Evolutionary conservation across 768 basidiomycete species (phyloP).

Genomic region (Boletus rubescentipes): DNA sequence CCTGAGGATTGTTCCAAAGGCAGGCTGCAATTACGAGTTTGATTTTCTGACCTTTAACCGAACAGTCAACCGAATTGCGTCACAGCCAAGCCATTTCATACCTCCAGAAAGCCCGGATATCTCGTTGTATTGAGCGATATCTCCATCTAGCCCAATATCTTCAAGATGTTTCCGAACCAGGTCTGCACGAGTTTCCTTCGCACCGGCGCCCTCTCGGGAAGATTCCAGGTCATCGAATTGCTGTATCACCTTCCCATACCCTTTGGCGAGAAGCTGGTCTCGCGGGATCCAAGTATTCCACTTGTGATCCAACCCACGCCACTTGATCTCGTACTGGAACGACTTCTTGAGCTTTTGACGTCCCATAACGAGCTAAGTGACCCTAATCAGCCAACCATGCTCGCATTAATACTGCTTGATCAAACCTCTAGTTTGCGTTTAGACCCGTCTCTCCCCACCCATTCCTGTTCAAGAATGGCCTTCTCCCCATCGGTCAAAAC

Average conservation of each 20-base stretch:
- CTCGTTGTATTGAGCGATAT: constrained; percentile 98
- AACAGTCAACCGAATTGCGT: constrained; percentile 12
- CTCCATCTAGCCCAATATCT: constrained; percentile 94
- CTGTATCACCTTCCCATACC: constrained; percentile 85
- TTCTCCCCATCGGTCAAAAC: constrained; percentile 88
- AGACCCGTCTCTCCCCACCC: constrained; percentile 88
- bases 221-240: constrained; percentile 97
- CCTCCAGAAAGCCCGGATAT: constrained; percentile 93
- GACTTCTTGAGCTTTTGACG: constrained; percentile 97
- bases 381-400: constrained; percentile 15
- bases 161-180: constrained; percentile 90
- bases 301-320: constrained; percentile 79
- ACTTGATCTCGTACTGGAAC: constrained; percentile 91
- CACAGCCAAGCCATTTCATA: constrained; percentile 31
- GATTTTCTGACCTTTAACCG: constrained; percentile 83
- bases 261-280: constrained; percentile 81
- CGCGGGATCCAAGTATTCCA: constrained; percentile 92
- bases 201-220: constrained; percentile 91
- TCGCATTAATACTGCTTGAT: constrained; percentile 14
- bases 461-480: constrained; percentile 74
- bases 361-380: constrained; percentile 74
- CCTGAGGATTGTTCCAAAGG: constrained; percentile 94
- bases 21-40: constrained; percentile 94
- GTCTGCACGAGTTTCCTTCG: constrained; percentile 78
- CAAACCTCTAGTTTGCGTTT: constrained; percentile 87